phyloP scores from a whole-genome alignment of 225 moss, liverwort and hornwort genomes.

The Neckera pumila region DNA sequence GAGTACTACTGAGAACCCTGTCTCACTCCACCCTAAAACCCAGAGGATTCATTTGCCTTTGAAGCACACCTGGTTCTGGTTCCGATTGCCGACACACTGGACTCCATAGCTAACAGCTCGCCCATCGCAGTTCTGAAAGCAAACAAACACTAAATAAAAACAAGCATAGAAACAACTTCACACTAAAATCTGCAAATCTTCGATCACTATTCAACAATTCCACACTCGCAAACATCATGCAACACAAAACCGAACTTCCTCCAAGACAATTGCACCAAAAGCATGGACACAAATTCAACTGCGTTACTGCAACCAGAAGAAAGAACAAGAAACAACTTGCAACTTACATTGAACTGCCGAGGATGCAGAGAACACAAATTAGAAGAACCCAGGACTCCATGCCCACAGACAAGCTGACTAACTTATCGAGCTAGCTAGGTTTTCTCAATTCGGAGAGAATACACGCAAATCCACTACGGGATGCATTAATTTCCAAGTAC shows the following conservation, averaged over 20 bases:
- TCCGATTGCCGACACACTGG: background rate
- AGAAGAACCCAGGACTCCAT: background rate
- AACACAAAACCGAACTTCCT: background rate
- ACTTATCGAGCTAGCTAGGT: no score
- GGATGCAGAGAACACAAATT: background rate
- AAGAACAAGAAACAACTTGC: background rate
- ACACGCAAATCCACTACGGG: background rate
- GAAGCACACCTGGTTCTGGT: conserved; percentile 3
- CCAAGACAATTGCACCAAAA: background rate
- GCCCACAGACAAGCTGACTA: background rate
- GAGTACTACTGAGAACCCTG: background rate
- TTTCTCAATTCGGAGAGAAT: background rate
- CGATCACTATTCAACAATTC: background rate
- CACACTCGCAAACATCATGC: background rate
- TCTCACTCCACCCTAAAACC: background rate
- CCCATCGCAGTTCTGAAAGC: background rate
- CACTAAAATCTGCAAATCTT: background rate
- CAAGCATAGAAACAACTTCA: background rate
- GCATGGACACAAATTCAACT: background rate
- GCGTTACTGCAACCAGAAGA: background rate
- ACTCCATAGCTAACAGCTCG: background rate
- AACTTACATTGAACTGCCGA: background rate
- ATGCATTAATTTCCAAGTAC: background rate
- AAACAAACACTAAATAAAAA: background rate
- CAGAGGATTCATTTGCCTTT: background rate